Conservation (phyloP, 2,329 filamentous ascomycete genomes). For the Xylaria polymorpha region DNA sequence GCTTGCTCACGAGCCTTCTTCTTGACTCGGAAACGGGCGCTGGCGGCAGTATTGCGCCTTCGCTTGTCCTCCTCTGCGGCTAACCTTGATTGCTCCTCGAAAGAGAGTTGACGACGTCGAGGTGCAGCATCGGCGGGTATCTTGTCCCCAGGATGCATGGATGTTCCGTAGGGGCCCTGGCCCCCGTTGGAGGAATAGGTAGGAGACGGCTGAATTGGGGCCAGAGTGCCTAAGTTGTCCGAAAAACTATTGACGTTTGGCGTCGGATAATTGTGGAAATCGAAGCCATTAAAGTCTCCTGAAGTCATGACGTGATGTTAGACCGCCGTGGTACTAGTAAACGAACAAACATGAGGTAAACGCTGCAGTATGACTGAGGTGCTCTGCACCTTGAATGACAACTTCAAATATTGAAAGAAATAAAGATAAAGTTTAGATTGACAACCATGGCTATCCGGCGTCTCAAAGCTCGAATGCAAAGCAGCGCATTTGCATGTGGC, state of each 20-base stretch:
- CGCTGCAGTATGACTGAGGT: conserved; percentile 43
- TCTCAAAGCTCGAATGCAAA: conserved; percentile 43
- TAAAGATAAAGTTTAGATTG: conserved; percentile 40
- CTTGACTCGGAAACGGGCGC: conserved; percentile 90
- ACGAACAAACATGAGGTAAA: conserved; percentile 42
- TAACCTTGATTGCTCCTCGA: conserved; percentile 77
- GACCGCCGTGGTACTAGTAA: conserved; percentile 47
- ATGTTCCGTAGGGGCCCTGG: conserved; percentile 52
- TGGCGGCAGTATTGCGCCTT: conserved; percentile 87
- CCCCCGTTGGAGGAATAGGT: conserved; percentile 56
- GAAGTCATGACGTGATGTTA: conserved; percentile 63
- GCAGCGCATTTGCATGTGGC: conserved; percentile 35
- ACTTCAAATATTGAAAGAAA: conserved; percentile 42
- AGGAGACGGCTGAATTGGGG: conserved; percentile 65
- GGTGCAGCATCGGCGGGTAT: conserved; percentile 61
- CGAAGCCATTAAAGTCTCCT: conserved; percentile 69
- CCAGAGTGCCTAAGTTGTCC: conserved; percentile 57
- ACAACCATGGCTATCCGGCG: conserved; percentile 40
- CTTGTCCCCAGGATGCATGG: conserved; percentile 51
- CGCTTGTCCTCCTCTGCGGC: conserved; percentile 92
- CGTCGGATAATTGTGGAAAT: conserved; percentile 65
- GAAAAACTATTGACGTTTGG: conserved; percentile 60
- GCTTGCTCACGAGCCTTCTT: conserved; percentile 95
- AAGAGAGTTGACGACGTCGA: conserved; percentile 60
- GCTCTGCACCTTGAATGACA: conserved; percentile 47